Evolutionary conservation across 2,329 filamentous ascomycete genomes (phyloP).

Genomic region (Calonectria naviculata): DNA sequence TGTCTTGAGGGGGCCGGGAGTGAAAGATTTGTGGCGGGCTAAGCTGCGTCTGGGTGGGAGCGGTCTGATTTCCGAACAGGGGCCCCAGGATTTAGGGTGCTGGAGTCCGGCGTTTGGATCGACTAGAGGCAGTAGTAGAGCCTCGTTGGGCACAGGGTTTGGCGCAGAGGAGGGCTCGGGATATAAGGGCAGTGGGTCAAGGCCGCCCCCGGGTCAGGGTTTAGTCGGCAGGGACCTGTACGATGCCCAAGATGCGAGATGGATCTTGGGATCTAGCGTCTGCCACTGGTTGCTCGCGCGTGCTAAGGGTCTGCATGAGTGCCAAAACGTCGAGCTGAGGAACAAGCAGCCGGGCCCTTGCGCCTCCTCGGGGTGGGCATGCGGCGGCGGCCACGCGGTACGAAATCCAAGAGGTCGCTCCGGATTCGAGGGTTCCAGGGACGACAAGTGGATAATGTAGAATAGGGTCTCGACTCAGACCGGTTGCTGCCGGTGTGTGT

Average conservation of each 20-base stretch:
- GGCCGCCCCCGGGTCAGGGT: neutral
- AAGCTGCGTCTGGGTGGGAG: neutral
- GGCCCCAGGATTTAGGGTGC: neutral
- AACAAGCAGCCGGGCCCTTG: neutral
- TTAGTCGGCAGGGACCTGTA: neutral
- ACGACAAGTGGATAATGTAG: neutral
- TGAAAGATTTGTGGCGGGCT: constrained; percentile 4
- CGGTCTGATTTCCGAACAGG: neutral
- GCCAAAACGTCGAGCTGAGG: neutral
- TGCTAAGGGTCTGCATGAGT: neutral
- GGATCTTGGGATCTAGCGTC: constrained; percentile 3
- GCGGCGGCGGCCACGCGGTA: neutral
- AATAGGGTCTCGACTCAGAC: neutral
- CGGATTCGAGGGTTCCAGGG: neutral
- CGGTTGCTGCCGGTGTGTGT: neutral
- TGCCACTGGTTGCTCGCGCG: neutral
- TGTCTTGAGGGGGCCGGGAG: neutral
- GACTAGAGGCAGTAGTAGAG: neutral
- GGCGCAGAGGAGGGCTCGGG: neutral
- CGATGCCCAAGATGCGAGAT: neutral
- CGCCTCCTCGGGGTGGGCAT: neutral
- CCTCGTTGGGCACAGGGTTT: neutral
- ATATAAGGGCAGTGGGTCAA: constrained; percentile 15
- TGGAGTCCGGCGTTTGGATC: neutral
- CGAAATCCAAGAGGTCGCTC: neutral